A percentile compares a stretch with the other conserved stretches of the same genome.
Evolutionary conservation across 2,329 filamentous ascomycete genomes (phyloP).

Genomic region (Nectriaceae sp.): DNA sequence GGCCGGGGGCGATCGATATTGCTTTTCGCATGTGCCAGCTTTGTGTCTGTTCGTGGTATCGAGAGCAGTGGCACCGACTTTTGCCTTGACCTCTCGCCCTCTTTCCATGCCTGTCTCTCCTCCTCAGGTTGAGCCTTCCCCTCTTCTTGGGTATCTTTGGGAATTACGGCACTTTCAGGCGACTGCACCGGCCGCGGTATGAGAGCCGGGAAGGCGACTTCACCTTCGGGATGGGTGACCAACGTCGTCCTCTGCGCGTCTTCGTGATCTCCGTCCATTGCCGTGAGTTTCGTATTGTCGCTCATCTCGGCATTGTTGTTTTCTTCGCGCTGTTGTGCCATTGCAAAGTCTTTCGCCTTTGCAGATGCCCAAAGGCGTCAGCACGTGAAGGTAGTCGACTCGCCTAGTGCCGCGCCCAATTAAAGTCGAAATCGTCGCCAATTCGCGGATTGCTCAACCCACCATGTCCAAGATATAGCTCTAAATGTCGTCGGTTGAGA

Average conservation of each 20-base stretch:
- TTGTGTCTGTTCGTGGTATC: neutral
- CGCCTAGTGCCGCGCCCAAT: too few species aligned
- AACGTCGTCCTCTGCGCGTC: neutral
- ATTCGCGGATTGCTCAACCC: too few species aligned
- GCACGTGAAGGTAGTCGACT: neutral
- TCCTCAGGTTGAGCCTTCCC: too few species aligned
- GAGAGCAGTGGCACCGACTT: neutral
- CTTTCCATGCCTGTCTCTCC: neutral
- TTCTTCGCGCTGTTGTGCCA: slow-evolving; percentile 1
- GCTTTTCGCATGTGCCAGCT: neutral
- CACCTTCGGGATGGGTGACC: neutral
- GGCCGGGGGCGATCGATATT: neutral
- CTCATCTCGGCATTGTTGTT: neutral
- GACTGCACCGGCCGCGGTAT: slow-evolving; percentile 3
- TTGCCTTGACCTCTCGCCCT: neutral
- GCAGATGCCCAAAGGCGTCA: neutral
- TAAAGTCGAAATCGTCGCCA: too few species aligned
- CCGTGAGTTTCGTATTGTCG: neutral
- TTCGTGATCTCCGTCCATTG: neutral
- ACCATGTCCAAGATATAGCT: too few species aligned
- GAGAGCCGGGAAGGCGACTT: slow-evolving; percentile 6
- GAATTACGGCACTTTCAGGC: neutral
- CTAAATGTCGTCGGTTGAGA: too few species aligned
- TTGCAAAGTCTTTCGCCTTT: neutral
- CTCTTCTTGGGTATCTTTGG: neutral